Evolutionary conservation across 352 stramenopile species (phyloP), one percentile per base, ranked within the genome.

Genomic region (Pythium monospermum): DNA sequence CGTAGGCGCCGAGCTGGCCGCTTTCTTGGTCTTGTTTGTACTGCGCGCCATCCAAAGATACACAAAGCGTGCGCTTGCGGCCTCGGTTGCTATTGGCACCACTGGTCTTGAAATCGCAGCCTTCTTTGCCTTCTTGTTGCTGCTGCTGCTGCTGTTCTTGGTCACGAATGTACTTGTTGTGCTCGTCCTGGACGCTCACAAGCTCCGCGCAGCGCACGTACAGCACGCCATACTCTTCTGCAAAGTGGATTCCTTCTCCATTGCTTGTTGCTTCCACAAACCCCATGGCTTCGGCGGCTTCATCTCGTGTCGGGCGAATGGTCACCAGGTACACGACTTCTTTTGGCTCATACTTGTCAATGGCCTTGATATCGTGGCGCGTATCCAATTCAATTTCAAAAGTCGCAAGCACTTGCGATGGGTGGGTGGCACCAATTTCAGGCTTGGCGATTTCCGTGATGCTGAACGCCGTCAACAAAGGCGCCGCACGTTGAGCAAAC

Each of bases 321-420:
- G 69, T 76, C 38, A 98, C 62, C 13, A 99, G 68, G 66, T 98
- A 99, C 6, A 98, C 61, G 42, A 98, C 92, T 55, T 99, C 95
- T 39, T 95, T 87, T 18, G 97, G 74, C 35, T 88, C 71, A 25
- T 97, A 75, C 7, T 66, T 64, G 65, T 99, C 95, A 73, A 97
- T 98, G 2, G 44, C 35, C 41, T 62, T 66, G 12, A 54, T 51
- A 12, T 83, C 59, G 44, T 86, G 69, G 1, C 60, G 57, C 30
- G 59, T 54, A 5, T 85, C 67, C 31, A 98, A 61, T 57, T 98
- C 89, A 12, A 98, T 55, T 2, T 82, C 71, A 26, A 98, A 48
- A 35, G 97, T 76, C 0, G 76, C 91, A 27, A 85, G 49, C 12
- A 99, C 96, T 26, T 78, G 66, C 3, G 81, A 70, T 27, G 92